Evolutionary conservation across 495 filamentous ascomycete species (phyloP).

Genomic region (Parachaetomium inaequale): DNA sequence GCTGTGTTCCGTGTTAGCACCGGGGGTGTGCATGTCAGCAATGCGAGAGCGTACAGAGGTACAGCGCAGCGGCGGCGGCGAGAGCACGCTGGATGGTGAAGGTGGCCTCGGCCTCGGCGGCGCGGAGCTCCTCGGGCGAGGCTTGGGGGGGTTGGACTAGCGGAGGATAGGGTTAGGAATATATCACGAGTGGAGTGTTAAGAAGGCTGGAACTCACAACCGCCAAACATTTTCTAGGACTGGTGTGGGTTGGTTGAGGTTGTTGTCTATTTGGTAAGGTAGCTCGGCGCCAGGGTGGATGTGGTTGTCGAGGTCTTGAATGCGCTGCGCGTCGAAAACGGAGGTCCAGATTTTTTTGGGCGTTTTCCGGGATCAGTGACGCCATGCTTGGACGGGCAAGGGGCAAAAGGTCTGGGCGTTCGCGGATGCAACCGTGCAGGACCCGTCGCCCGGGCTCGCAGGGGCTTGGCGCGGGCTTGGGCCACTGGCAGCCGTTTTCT

Average conservation of each 20-base stretch:
- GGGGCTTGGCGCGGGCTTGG: constrained; percentile 4
- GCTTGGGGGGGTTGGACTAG: constrained; percentile 50
- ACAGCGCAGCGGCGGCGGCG: constrained; percentile 63
- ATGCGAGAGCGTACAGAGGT: constrained; percentile 64
- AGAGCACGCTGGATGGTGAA: constrained; percentile 62
- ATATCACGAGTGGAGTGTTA: neutral
- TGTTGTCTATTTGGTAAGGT: neutral
- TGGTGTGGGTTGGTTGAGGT: neutral
- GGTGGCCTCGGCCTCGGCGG: constrained; percentile 66
- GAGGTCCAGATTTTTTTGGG: constrained; percentile 17
- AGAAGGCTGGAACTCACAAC: constrained; percentile 32
- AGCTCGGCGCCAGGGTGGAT: constrained; percentile 1
- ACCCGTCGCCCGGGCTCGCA: neutral
- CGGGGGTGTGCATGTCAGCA: neutral
- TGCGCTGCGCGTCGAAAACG: neutral
- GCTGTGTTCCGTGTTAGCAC: constrained; percentile 46
- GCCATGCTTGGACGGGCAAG: constrained; percentile 20
- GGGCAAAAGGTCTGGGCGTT: neutral
- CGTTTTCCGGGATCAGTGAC: constrained; percentile 16
- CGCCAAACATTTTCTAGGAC: constrained; percentile 44
- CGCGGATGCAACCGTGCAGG: neutral
- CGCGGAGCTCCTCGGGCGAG: constrained; percentile 53
- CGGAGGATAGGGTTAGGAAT: neutral
- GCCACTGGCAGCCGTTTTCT: neutral
- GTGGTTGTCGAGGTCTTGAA: neutral